Evolutionary conservation across 495 filamentous ascomycete species (phyloP), one percentile per base, ranked within the genome.

Genomic region (Aspergillus bertholletiae): DNA sequence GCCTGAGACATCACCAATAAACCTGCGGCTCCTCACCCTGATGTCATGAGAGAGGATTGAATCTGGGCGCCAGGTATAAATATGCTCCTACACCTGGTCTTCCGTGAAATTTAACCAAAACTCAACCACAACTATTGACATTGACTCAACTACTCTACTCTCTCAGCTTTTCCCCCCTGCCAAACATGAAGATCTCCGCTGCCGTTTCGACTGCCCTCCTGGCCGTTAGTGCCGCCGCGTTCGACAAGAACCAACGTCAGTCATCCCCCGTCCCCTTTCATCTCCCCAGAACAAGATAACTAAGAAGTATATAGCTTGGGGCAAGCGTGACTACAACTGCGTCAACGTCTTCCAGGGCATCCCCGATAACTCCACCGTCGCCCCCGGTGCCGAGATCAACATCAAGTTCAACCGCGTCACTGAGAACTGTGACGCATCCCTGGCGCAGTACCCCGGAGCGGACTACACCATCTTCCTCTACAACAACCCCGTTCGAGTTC

Each of bases 281-380:
- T n/a, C n/a, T n/a, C n/a, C n/a, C 13, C 1, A 43, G 18, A 44
- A 4, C 22, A 9, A 41, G 15, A 54, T 37, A 47, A 12, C 37
- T 47, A 40, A 52, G 24, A 28, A 39, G 6, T n/a, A 23, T 32
- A 13, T 18, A 70, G 71, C 71, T 8, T 74, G 71, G 71, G 71
- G 71, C 24, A 74, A 72, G 28, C 69, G 71, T 20, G 71, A 74
- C 41, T 74, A 74, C 61, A 23, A 63, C 54, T 74, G 71, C 53
- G 39, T 74, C 17, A 74, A 74, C 46, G 64, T 71, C 51, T 68
- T 57, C 57, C 69, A 72, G 43, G 71, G 71, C 24, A 63, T 72
- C 26, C 69, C 67, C 17, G 69, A 74, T 27, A 56, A 70, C 55
- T 61, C 69, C 3, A 69, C 71, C 40, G 54, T 74, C 6, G 48